phyloP scores from a whole-genome alignment of 2,329 filamentous ascomycete genomes.

The Byssothecium circinans region DNA sequence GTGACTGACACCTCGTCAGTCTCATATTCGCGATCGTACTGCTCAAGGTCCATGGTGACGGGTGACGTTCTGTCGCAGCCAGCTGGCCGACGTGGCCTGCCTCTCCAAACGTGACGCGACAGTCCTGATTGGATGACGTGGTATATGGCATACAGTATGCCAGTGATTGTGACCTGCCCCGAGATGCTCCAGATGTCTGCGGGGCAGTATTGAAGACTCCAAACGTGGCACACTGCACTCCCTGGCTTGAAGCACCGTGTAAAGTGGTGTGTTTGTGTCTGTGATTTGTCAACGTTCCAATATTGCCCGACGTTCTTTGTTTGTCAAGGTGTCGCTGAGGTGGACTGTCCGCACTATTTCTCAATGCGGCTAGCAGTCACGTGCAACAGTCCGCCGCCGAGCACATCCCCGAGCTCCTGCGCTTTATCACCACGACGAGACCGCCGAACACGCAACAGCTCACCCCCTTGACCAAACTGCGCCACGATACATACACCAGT shows the following conservation, averaged over 20 bases:
- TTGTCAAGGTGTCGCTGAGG: background rate
- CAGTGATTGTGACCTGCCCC: background rate
- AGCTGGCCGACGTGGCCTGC: background rate
- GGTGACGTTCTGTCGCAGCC: background rate
- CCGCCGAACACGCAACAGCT: constrained; percentile 19
- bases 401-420: constrained; percentile 16
- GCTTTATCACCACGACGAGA: constrained; percentile 23
- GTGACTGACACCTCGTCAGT: constrained; percentile 59
- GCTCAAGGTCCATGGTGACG: constrained; percentile 9
- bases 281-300: no score
- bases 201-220: no score
- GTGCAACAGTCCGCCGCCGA: constrained; percentile 8
- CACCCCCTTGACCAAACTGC: constrained; percentile 6
- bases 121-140: constrained; percentile 1
- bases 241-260: no score
- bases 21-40: constrained; percentile 37
- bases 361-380: background rate
- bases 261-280: no score
- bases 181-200: background rate
- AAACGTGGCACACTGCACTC: no score
- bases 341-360: no score
- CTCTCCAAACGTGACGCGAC: background rate
- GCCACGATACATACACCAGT: constrained; percentile 3
- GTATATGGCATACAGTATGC: no score
- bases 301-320: no score